Conservation (phyloP, 1,284 basidiomycete genomes). For the Microbotryum silenes-acaulis region DNA sequence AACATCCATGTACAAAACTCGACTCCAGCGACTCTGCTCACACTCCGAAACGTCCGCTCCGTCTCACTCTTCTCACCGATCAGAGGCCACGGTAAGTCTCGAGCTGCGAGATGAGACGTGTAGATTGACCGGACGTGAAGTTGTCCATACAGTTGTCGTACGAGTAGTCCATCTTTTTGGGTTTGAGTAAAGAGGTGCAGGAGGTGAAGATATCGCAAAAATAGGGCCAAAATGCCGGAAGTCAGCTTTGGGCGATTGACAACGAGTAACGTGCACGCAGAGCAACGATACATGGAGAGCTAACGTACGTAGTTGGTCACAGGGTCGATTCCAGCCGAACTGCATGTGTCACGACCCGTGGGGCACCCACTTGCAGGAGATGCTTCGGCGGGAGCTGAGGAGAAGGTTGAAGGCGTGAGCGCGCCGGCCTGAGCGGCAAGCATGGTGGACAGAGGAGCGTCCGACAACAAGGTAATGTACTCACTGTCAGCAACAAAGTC, state of each 20-base stretch:
- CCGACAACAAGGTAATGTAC: no score
- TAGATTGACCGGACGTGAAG: constrained; percentile 49
- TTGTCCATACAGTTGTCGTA: constrained; percentile 48
- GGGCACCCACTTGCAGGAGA: constrained; percentile 47
- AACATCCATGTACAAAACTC: no score
- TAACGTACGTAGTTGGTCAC: constrained; percentile 41
- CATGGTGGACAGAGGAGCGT: constrained; percentile 36
- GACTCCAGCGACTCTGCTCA: no score
- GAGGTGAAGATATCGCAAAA: no score
- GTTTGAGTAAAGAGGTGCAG: no score
- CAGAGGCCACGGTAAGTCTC: constrained; percentile 47
- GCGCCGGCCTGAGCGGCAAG: not conserved
- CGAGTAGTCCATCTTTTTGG: constrained; percentile 43
- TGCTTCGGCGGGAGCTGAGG: constrained; percentile 40
- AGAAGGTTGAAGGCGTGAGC: not conserved
- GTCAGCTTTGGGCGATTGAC: no score
- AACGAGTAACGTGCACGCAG: no score
- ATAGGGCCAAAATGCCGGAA: no score
- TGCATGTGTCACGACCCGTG: constrained; percentile 47
- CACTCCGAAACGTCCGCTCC: no score
- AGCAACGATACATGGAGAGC: no score
- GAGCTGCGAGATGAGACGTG: constrained; percentile 45
- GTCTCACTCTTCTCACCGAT: not conserved
- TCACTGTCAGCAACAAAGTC: constrained; percentile 49
- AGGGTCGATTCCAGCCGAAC: constrained; percentile 45